phyloP scores from a whole-genome alignment of 1,139 yeast genomes.

The Kodamaea derodonti region DNA sequence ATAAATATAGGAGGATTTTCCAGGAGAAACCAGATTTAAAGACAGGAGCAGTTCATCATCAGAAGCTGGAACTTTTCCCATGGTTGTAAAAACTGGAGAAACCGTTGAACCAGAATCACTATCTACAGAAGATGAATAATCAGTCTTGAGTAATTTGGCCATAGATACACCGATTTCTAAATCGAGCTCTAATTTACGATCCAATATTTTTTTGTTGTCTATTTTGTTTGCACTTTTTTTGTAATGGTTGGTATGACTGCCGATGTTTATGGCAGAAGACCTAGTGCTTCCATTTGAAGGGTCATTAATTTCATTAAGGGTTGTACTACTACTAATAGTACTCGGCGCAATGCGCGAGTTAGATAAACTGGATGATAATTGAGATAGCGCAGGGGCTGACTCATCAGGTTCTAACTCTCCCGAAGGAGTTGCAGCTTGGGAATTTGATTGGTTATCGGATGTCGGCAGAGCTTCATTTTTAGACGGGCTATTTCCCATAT shows the following conservation, averaged over 20 bases:
- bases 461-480: conserved; percentile 52
- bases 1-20: conserved; percentile 9
- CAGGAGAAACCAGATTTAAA: conserved; percentile 21
- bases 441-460: conserved; percentile 16
- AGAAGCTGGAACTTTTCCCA: conserved; percentile 12
- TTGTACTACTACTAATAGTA: conserved; percentile 7
- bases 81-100: conserved; percentile 39
- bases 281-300: conserved; percentile 7
- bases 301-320: conserved; percentile 8
- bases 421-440: conserved; percentile 19
- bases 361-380: conserved; percentile 12
- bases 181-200: conserved; percentile 23
- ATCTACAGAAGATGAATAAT: conserved; percentile 33
- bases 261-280: conserved; percentile 17
- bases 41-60: conserved; percentile 44
- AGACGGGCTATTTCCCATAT: conserved; percentile 62
- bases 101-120: conserved; percentile 27
- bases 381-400: conserved; percentile 46
- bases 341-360: conserved; percentile 1
- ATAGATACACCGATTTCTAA: conserved; percentile 44
- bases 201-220: conserved; percentile 1
- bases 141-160: conserved; percentile 35
- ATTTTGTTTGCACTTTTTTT: conserved; percentile 4
- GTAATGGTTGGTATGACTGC: conserved; percentile 10
- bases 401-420: conserved; percentile 45